Base-by-base conservation (phyloP, 1,284 basidiomycete species). In the Peniophora sp. region DNA sequence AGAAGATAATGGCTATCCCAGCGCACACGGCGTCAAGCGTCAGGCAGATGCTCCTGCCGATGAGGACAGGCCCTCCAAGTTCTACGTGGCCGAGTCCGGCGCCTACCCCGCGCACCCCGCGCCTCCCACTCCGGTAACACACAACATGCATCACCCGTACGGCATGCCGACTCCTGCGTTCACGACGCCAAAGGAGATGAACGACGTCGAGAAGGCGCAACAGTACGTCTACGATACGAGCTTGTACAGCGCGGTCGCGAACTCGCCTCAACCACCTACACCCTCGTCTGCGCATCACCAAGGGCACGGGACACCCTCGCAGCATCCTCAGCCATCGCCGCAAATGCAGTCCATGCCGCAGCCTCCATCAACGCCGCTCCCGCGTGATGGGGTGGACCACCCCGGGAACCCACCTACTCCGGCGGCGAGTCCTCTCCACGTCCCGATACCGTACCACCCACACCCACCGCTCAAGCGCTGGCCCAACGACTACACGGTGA, bases 401-500 rank as follows among this genome's bases (percentile, higher is more conserved):
- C 43, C 55, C 22, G 45, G 47, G 39, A 35, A 50, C 55, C 18
- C 53, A 37, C 9, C 50, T 47, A 41, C 52, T 27, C 39, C 53
- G 17, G 12, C 49, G 18, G 18, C 48, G 44, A 49, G 42, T 15
- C 51, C 51, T 8, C 36, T 50, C 15, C 50, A 44, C 35, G 48
- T 55, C 2, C 52, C 51, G 12, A 54, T 78, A 45, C 71, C 76
- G 3, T 73, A 75, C 54, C 75, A 77, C 52, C 70, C 75, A 0
- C 75, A 78, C 57, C 74, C 77, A 2, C 79, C 79, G 11, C 65
- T 79, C 24, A 83, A 82, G 60, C 76, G 81, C 12, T 85, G 83
- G 83, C 82, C 82, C 41, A 82, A 84, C 58, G 82, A 85, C 64
- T 83, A 81, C 61, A 79, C 78, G 8, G 82, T 85, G 14, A 72